Evolutionary conservation across 2,329 filamentous ascomycete species (phyloP).

Genomic region (Colletotrichum caudatum): DNA sequence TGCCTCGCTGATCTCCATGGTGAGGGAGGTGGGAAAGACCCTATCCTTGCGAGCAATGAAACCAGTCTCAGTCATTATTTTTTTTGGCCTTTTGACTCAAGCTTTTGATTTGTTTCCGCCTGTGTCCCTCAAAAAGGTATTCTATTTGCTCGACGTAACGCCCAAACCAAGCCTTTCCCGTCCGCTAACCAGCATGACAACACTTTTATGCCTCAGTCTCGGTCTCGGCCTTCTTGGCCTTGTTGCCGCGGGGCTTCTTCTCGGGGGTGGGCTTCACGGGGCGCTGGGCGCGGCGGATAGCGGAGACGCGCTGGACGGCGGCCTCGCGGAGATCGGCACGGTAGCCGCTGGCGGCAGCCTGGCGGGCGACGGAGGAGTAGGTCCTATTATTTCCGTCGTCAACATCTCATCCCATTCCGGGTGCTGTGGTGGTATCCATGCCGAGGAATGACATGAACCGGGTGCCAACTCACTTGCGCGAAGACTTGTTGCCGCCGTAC

Average conservation of each 20-base stretch:
- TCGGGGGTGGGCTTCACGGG: slow-evolving; percentile 80
- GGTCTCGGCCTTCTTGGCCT: slow-evolving; percentile 77
- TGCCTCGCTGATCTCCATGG: neutral
- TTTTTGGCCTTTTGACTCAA: slow-evolving; percentile 40
- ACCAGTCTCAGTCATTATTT: slow-evolving; percentile 36
- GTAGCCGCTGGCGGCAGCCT: slow-evolving; percentile 87
- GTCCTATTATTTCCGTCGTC: slow-evolving; percentile 66
- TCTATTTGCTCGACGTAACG: slow-evolving; percentile 42
- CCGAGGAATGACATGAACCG: neutral
- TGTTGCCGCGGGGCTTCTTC: slow-evolving; percentile 81
- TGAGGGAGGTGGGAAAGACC: neutral
- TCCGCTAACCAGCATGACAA: slow-evolving; percentile 31
- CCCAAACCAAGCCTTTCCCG: slow-evolving; percentile 40
- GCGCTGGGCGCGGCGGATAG: slow-evolving; percentile 83
- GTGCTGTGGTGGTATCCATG: neutral
- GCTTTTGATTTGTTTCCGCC: slow-evolving; percentile 41
- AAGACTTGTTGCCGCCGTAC: slow-evolving; percentile 76
- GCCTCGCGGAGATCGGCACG: slow-evolving; percentile 80
- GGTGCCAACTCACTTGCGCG: slow-evolving; percentile 77
- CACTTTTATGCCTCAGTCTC: slow-evolving; percentile 59
- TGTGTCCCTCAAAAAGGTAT: slow-evolving; percentile 40
- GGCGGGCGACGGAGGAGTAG: slow-evolving; percentile 89
- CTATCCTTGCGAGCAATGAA: slow-evolving; percentile 15
- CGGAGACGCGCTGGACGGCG: slow-evolving; percentile 88
- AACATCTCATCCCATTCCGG: neutral